Base-by-base conservation (phyloP, 1,284 basidiomycete species). In the Inonotus obliquus region DNA sequence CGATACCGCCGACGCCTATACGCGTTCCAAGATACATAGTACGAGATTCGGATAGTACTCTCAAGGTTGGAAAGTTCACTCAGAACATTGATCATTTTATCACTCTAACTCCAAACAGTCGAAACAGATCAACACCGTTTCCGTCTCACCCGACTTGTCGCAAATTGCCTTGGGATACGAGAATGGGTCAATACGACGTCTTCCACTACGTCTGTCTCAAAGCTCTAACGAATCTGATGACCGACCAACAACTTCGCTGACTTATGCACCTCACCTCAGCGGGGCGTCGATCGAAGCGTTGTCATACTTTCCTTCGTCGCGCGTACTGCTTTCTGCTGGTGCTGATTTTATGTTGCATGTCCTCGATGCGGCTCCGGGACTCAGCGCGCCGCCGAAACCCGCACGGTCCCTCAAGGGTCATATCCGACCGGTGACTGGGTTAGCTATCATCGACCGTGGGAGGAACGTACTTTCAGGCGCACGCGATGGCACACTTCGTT, bases 401-500 rank as follows among this genome's bases (percentile, higher is more conserved):
- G 83, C 74, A 1, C 86, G 90, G 27, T 84, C 81, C 0, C 72
- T 93, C 41, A 83, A 79, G 59, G 89, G 84, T 0, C 92, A 95
- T 69, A 83, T 80, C 1, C 81, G 89, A 1, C 77, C 83, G 0
- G 75, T 88, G 45, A 84, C 85, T 0, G 78, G 79, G 2, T 81
- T 82, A 0, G 80, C 76, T 1, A 88, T 92, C 64, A 72, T 92
- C 39, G 81, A 81, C 0, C 75, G 82, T 0, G 88, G 91, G 0
- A 78, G 82, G 32, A 85, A 86, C 65, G 73, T 94, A 13, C 68
- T 94, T 1, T 85, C 82, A 2, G 72, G 76, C 0, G 81, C 83
- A 4, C 80, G 83, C 60, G 92, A 94, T 69, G 83, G 85, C 1
- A 87, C 85, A 0, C 70, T 92, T 21, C 79, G 87, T 29, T 74